Base-by-base conservation (phyloP, 2,329 filamentous ascomycete genomes). In the Fusarium nurragi region DNA sequence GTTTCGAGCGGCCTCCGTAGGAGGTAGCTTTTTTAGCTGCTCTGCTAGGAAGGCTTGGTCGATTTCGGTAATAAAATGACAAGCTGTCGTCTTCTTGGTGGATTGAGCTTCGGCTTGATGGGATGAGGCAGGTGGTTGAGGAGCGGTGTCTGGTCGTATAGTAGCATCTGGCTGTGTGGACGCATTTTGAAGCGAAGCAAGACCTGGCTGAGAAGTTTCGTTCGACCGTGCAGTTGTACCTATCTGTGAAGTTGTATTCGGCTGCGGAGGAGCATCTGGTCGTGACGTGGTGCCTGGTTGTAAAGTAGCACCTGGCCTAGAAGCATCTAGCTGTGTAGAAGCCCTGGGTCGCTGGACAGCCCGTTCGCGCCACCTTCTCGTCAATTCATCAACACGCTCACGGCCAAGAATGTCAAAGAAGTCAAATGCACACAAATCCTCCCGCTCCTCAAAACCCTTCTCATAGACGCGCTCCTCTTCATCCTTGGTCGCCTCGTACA, bases 261-360 rank as follows among this genome's bases (percentile, higher is more conserved):
- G 8, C 1, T 3, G 16, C 8, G 9, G 1, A n/a, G 7, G 5
- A n/a, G 7, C 4, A 34, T 4, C 5, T 4, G 32, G 2, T 7
- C n/a, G 32, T 16, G 32, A 18, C 6, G 32, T 18, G 10, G 4
- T 34, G 7, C 5, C 8, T n/a, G 32, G n/a, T 6, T 10, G 32
- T 5, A 10, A 9, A 18, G 4, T n/a, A n/a, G 32, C 7, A 8
- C 10, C 16, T 10, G 16, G 10, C 7, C 9, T 34, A 18, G n/a
- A n/a, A 10, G 32, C 10, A 9, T 11, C 9, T 34, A 16, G 8
- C 16, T 34, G 32, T 9, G 16, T n/a, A 13, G 26, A n/a, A 16
- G 32, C 16, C 16, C 9, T 16, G 4, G 5, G 3, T n/a, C 32
- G 7, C 16, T 34, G 16, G 9, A 6, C 32, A 34, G 7, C 8